Percentiles rank a stretch among this genome's conserved stretches.
phyloP scores from a whole-genome alignment of 805 yeast genomes.

The Grigorovia jiainica region DNA sequence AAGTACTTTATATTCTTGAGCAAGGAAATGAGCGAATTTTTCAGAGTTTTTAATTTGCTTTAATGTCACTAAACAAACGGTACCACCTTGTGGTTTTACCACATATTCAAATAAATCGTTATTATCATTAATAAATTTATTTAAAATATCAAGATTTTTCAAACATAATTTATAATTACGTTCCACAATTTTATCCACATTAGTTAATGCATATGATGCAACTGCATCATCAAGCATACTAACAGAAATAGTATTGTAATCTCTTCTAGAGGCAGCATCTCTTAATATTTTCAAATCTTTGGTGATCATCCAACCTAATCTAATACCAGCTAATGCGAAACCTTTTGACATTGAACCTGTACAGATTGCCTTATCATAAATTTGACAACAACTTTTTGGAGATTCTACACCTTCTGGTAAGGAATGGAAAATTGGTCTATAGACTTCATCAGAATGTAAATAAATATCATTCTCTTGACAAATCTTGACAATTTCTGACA shows the following conservation, averaged over 20 bases:
- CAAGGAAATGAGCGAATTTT: slow-evolving; percentile 30
- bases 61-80: slow-evolving; percentile 36
- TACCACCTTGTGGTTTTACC: slow-evolving; percentile 37
- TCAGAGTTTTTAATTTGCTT: slow-evolving; percentile 26
- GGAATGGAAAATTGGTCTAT: slow-evolving; percentile 42
- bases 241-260: slow-evolving; percentile 43
- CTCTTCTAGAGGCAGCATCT: slow-evolving; percentile 34
- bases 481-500: slow-evolving; percentile 31
- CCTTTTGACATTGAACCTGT: slow-evolving; percentile 49
- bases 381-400: slow-evolving; percentile 34
- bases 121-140: slow-evolving; percentile 26
- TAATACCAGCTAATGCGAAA: slow-evolving; percentile 42
- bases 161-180: slow-evolving; percentile 34
- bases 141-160: slow-evolving; percentile 30
- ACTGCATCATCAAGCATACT: slow-evolving; percentile 38
- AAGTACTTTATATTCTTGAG: slow-evolving; percentile 29
- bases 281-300: slow-evolving; percentile 25
- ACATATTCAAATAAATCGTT: slow-evolving; percentile 32
- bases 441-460: slow-evolving; percentile 44
- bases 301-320: slow-evolving; percentile 45
- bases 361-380: slow-evolving; percentile 36
- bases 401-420: slow-evolving; percentile 10
- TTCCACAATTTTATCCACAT: slow-evolving; percentile 29
- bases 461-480: slow-evolving; percentile 30
- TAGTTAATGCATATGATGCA: slow-evolving; percentile 35